Base-by-base conservation (phyloP, 1,284 basidiomycete genomes). In the Ceratobasidium sp. region DNA sequence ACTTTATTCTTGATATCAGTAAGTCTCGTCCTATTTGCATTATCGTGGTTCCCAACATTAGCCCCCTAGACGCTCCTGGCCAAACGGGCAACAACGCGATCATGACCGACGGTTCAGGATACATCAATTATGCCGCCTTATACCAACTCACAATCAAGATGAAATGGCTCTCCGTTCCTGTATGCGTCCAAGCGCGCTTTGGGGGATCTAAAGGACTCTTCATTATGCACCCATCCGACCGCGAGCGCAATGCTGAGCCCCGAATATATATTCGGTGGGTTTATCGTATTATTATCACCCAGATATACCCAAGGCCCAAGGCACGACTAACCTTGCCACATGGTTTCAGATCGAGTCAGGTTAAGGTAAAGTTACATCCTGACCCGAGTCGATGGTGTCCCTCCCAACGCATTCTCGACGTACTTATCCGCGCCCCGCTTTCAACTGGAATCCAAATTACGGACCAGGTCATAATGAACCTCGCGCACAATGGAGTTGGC, bases 81-180 rank as follows among this genome's bases (percentile, higher is more conserved):
- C 27, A 47, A 24, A 31, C 62, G 15, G 62, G 47, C 15, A 73
- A 62, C 19, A 73, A 57, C 27, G 63, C 75, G 9, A 67, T 75
- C 15, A 77, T 77, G 76, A 77, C 75, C 27, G 76, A 77, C 44
- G 76, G 76, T 0, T 72, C 74, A 17, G 74, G 76, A n/a, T 66
- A n/a, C 15, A 77, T 77, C 29, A 77, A 75, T 22, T 41, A 33
- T 6, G 44, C 76, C 2, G 76, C 74, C 0, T 50, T 77, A 4
- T 24, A 54, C 14, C 19, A 47, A 41, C 75, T 75, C 19, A 62
- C 75, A 14, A 47, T 48, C 11, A 31, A 62, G 5, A 63, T 66
- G 71, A 69, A 62, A 14, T 72, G 75, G 29, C n/a, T 19, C 24
- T 27, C 8, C 3, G 36, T 64, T 8, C 76, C 76, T 36, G 60